A percentile compares a stretch with the other conserved stretches of the same genome.
phyloP scores from a whole-genome alignment of 139 green algal genomes.

The Chlorella sp. region DNA sequence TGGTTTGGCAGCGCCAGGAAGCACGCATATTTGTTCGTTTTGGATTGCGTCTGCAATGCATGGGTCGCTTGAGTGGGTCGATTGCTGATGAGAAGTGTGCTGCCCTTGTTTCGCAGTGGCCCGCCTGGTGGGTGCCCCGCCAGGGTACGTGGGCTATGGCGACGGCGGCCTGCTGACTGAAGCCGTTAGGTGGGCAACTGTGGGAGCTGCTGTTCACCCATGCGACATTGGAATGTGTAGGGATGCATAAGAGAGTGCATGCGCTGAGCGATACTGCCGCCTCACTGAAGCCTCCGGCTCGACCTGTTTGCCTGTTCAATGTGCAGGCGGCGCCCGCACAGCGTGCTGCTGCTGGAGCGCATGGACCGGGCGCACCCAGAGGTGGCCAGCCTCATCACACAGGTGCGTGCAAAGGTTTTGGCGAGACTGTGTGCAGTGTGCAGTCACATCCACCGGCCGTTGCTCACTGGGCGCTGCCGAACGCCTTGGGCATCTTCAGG shows the following conservation, averaged over 20 bases:
- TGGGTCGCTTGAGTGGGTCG: too few species aligned
- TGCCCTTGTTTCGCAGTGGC: conserved; percentile 42
- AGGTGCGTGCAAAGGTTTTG: not conserved
- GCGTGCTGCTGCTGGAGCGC: conserved; percentile 73
- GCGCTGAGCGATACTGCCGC: too few species aligned
- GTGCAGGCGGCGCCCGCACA: conserved; percentile 66
- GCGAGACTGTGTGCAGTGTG: not conserved
- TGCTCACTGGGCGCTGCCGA: too few species aligned
- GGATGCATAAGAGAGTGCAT: too few species aligned
- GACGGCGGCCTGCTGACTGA: conserved; percentile 63
- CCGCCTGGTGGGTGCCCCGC: conserved; percentile 85
- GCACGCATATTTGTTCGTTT: too few species aligned
- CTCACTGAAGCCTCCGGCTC: too few species aligned
- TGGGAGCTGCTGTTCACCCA: not conserved
- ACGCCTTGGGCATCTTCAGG: too few species aligned
- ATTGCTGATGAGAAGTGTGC: too few species aligned
- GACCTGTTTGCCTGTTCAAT: too few species aligned
- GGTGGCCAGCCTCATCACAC: conserved; percentile 25
- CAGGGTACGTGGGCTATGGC: conserved; percentile 80
- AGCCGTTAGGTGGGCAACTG: conserved; percentile 43
- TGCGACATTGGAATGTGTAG: not conserved
- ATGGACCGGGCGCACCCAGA: conserved; percentile 37
- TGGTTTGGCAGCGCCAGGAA: too few species aligned
- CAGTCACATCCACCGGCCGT: too few species aligned
- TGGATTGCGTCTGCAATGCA: too few species aligned